phyloP scores from a whole-genome alignment of 305 asterid genomes.

The Fraxinus nigra region DNA sequence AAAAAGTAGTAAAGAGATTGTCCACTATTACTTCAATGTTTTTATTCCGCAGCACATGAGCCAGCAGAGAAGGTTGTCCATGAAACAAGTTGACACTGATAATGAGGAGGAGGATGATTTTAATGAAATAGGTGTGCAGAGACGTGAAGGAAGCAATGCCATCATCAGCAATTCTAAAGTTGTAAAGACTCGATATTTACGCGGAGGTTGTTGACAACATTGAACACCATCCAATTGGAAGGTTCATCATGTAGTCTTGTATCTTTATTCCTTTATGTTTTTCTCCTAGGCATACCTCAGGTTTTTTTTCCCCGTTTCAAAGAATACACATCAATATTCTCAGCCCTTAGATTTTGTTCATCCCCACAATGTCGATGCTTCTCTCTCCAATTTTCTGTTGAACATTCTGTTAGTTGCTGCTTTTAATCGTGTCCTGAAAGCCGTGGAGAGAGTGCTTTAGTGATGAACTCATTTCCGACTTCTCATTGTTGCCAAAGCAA shows the following conservation, averaged over 20 bases:
- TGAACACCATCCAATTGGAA: neutral
- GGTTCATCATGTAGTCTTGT: constrained; percentile 18
- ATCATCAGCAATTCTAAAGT: constrained; percentile 16
- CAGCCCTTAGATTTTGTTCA: neutral
- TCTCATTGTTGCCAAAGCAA: neutral
- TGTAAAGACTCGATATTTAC: constrained; percentile 40
- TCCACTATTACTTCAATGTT: constrained; percentile 63
- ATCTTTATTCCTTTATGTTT: neutral
- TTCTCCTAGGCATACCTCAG: neutral
- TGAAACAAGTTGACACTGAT: constrained; percentile 43
- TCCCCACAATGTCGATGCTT: neutral
- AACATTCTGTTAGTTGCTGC: neutral
- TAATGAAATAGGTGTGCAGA: constrained; percentile 28
- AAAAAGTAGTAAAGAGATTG: constrained; percentile 39
- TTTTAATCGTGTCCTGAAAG: neutral
- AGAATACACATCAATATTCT: neutral
- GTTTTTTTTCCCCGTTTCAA: neutral
- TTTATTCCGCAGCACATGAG: constrained; percentile 58
- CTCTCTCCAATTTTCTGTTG: neutral
- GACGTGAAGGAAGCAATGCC: constrained; percentile 27
- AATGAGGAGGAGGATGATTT: constrained; percentile 43
- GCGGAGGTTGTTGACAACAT: constrained; percentile 18
- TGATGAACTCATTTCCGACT: neutral
- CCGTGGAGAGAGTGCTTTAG: neutral
- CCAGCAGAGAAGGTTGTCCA: constrained; percentile 38